Conservation (phyloP, 2,329 filamentous ascomycete genomes). For the Diplodia mutila region DNA sequence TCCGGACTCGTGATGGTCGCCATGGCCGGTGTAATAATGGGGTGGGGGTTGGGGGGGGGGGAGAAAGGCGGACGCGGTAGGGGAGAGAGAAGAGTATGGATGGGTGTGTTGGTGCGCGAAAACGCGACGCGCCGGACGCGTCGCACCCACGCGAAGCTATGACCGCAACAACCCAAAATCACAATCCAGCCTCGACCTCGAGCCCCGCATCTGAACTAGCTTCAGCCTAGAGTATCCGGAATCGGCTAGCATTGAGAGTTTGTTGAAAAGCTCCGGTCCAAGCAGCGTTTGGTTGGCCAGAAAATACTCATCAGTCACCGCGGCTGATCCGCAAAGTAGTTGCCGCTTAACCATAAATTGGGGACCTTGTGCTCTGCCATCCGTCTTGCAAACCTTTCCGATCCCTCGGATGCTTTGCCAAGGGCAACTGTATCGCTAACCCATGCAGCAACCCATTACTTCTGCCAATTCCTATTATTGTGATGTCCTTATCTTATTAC, state of each 20-base stretch:
- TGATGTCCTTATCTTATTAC: too few species aligned
- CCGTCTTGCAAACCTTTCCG: not conserved
- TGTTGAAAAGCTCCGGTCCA: not conserved
- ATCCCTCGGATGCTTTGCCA: not conserved
- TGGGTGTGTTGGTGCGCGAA: not conserved
- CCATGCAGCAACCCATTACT: too few species aligned
- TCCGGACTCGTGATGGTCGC: not conserved
- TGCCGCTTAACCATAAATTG: not conserved
- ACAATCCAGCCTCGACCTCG: too few species aligned
- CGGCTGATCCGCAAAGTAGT: not conserved
- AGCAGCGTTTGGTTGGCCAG: not conserved
- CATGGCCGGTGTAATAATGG: slow-evolving; percentile 7
- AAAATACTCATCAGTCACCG: not conserved
- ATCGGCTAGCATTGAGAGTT: not conserved
- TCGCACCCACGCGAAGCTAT: not conserved
- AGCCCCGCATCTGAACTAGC: too few species aligned
- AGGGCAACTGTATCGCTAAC: too few species aligned
- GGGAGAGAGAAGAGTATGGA: slow-evolving; percentile 4
- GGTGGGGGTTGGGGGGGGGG: slow-evolving; percentile 1
- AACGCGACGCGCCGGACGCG: slow-evolving; percentile 12
- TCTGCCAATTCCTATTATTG: too few species aligned
- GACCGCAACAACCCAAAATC: too few species aligned
- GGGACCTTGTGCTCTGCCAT: too few species aligned
- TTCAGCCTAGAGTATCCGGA: not conserved
- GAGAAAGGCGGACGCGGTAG: slow-evolving; percentile 7